phyloP scores from a whole-genome alignment of 176 grass and related monocot species.

The Triticum aestivum region DNA sequence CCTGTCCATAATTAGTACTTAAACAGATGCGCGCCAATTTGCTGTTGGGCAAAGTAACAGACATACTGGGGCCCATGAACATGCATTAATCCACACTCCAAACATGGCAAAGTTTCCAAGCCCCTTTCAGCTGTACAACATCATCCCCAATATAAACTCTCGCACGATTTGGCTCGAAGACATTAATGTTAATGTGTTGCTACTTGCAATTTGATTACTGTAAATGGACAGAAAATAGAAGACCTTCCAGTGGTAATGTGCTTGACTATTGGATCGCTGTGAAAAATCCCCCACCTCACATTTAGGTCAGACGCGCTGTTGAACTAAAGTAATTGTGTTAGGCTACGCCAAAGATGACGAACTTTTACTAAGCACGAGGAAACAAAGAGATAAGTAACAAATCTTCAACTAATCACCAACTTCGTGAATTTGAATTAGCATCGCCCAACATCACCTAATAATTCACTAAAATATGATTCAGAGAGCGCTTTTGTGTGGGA shows the following conservation, averaged over 20 bases:
- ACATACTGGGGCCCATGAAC: background rate
- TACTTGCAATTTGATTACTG: background rate
- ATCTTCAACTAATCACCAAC: background rate
- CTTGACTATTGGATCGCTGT: background rate
- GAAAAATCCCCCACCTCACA: background rate
- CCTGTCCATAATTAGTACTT: background rate
- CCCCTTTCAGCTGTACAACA: constrained; percentile 2
- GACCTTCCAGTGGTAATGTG: constrained; percentile 4
- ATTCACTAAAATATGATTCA: background rate
- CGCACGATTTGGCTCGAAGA: background rate
- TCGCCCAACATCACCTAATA: background rate
- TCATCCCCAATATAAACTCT: background rate
- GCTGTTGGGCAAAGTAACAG: background rate
- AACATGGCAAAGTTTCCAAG: constrained; percentile 10
- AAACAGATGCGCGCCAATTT: background rate
- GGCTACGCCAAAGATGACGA: background rate
- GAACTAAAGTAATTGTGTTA: background rate
- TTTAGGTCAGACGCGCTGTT: background rate
- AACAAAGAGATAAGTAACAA: background rate
- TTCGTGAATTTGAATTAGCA: constrained; percentile 5
- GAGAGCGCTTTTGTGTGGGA: background rate
- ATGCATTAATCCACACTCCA: constrained; percentile 10
- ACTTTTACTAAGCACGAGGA: background rate
- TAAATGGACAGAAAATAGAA: background rate
- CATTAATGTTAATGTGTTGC: background rate